Conservation (phyloP, 2,329 filamentous ascomycete species). For the Fusarium pininemorale region DNA sequence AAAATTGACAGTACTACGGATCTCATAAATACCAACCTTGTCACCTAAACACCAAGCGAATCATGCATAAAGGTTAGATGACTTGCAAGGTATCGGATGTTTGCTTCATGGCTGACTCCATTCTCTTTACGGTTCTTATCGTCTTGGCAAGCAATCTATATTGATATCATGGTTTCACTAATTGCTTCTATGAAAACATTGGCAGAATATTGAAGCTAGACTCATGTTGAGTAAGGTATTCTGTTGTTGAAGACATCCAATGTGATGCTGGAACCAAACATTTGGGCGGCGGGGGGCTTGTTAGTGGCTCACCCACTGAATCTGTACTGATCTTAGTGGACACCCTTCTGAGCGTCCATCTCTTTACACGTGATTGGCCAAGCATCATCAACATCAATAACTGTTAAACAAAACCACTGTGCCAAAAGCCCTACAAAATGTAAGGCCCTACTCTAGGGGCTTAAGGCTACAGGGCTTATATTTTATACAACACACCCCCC, state of each 20-base stretch:
- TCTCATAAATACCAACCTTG: not conserved
- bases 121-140: not conserved
- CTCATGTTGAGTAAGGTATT: not conserved
- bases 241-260: not conserved
- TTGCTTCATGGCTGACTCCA: not conserved
- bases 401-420: too few relatives aligned
- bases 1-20: too few relatives aligned
- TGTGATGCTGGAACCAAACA: too few relatives aligned
- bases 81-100: not conserved
- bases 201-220: not conserved
- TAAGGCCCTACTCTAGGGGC: too few relatives aligned
- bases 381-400: constrained; percentile 7
- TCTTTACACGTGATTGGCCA: constrained; percentile 19
- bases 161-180: accelerated
- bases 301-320: not conserved
- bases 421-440: too few relatives aligned
- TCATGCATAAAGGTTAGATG: not conserved
- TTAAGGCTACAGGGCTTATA: too few relatives aligned
- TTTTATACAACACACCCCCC: too few relatives aligned
- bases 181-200: not conserved
- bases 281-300: not conserved
- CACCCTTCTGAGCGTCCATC: not conserved
- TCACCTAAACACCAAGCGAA: not conserved
- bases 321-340: not conserved
- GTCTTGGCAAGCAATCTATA: not conserved